Evolutionary conservation across 768 basidiomycete species (phyloP).

Genomic region (Lentinula guzmanii): DNA sequence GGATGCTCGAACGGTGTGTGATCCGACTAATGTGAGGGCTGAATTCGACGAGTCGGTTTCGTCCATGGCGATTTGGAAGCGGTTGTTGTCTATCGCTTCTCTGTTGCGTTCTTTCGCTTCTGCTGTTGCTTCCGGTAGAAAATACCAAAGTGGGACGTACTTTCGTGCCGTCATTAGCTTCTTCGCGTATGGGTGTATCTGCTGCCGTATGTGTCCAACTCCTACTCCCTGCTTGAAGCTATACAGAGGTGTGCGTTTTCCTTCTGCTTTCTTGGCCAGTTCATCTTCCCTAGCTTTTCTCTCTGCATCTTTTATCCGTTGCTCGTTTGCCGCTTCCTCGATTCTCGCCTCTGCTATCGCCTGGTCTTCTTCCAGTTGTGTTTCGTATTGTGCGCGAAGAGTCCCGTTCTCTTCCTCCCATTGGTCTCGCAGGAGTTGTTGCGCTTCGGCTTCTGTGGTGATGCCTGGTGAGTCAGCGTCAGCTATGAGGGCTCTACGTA

Average conservation of each 20-base stretch:
- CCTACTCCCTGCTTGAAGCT: not conserved
- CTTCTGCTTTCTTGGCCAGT: constrained; percentile 11
- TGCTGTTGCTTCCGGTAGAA: not conserved
- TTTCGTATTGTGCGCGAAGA: not conserved
- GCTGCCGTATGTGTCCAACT: not conserved
- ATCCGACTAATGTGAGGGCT: not conserved
- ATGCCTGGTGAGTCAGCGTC: not conserved
- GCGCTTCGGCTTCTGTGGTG: constrained; percentile 9
- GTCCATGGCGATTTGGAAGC: not conserved
- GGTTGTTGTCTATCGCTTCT: not conserved
- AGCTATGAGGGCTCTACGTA: not conserved
- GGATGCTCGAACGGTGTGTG: not conserved
- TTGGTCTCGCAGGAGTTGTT: not conserved
- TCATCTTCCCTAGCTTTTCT: constrained; percentile 11
- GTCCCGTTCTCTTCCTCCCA: constrained; percentile 2
- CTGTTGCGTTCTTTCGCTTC: not conserved
- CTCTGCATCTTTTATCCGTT: constrained; percentile 8
- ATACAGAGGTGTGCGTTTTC: constrained; percentile 3
- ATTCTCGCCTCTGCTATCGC: constrained; percentile 15
- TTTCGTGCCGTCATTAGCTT: not conserved
- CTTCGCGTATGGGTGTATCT: constrained; percentile 1
- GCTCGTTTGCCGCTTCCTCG: not conserved
- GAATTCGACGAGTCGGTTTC: not conserved
- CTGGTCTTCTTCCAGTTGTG: not conserved
- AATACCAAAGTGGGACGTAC: constrained; percentile 6